phyloP scores from a whole-genome alignment of 2,329 filamentous ascomycete genomes.

The Orbilia ellipsospora region DNA sequence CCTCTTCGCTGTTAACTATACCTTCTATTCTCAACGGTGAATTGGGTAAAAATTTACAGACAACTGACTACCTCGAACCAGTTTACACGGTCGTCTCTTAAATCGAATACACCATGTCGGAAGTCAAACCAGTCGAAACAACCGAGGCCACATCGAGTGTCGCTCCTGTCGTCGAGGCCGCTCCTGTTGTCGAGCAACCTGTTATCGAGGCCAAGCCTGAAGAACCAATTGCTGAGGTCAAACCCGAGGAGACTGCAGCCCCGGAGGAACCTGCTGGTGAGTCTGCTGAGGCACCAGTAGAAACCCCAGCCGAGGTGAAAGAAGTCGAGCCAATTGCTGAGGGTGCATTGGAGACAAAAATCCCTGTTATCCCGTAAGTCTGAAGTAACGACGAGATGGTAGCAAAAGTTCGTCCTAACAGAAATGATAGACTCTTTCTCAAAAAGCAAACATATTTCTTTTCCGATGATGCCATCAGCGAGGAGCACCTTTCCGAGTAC shows the following conservation, averaged over 20 bases:
- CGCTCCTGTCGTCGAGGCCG: slow-evolving; percentile 53
- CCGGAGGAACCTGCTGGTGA: slow-evolving; percentile 55
- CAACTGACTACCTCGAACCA: no score
- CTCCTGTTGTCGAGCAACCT: slow-evolving; percentile 53
- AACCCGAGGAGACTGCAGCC: slow-evolving; percentile 38
- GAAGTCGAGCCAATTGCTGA: slow-evolving; percentile 61
- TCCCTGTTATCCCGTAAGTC: slow-evolving; percentile 47
- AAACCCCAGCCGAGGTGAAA: slow-evolving; percentile 61
- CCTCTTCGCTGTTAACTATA: background rate
- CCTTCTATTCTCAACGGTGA: background rate
- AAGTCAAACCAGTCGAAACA: slow-evolving; percentile 60
- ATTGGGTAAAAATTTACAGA: background rate
- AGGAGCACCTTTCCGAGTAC: slow-evolving; percentile 79
- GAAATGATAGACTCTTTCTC: slow-evolving; percentile 76
- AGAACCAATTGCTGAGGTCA: slow-evolving; percentile 53
- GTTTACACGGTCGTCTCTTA: background rate
- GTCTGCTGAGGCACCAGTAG: slow-evolving; percentile 64
- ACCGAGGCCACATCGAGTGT: slow-evolving; percentile 60
- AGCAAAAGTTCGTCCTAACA: background rate
- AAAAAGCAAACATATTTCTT: slow-evolving; percentile 92
- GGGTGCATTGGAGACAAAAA: slow-evolving; percentile 56
- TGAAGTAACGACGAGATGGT: background rate
- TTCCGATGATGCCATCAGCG: slow-evolving; percentile 76
- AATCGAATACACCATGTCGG: slow-evolving; percentile 57
- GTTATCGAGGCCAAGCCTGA: slow-evolving; percentile 55